Percentiles rank a stretch among this genome's conserved stretches.
Evolutionary conservation across 331 rosid genomes (phyloP).

Genomic region (Cydonia oblonga): DNA sequence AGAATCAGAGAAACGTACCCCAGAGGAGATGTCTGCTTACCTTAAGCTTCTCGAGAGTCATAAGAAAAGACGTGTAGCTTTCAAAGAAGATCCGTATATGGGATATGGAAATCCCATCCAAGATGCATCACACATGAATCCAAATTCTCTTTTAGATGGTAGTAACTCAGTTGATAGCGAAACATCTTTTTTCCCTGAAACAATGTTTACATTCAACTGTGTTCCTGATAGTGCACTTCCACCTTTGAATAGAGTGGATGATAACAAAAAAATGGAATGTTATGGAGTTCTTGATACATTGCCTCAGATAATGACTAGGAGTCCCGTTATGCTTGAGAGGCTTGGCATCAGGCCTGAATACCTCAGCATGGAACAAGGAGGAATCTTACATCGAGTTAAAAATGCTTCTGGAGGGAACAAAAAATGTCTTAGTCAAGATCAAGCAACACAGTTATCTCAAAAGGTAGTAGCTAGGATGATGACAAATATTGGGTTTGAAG

Average conservation of each 20-base stretch:
- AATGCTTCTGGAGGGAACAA: conserved; percentile 42
- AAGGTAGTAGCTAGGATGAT: conserved; percentile 56
- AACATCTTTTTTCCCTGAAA: conserved; percentile 55
- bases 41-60: conserved; percentile 26
- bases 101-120: conserved; percentile 33
- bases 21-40: conserved; percentile 67
- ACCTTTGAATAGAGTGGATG: conserved; percentile 26
- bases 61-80: conserved; percentile 55
- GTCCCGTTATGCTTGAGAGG: conserved; percentile 73
- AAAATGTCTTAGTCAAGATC: conserved; percentile 50
- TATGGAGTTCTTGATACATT: conserved; percentile 63
- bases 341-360: conserved; percentile 62
- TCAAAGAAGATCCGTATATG: conserved; percentile 46
- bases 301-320: conserved; percentile 48
- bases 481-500: conserved; percentile 61
- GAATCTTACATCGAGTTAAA: conserved; percentile 38
- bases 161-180: conserved; percentile 33
- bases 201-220: conserved; percentile 50
- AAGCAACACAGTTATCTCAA: conserved; percentile 49
- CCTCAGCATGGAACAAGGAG: conserved; percentile 49
- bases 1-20: conserved; percentile 56
- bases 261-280: conserved; percentile 36
- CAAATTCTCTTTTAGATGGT: conserved; percentile 32
- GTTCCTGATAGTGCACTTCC: conserved; percentile 89
- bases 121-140: conserved; percentile 29